A percentile compares a stretch with the other conserved stretches of the same genome.
Conservation (phyloP, 192 early-diverging fungal genomes). For the Backusella australiensis region DNA sequence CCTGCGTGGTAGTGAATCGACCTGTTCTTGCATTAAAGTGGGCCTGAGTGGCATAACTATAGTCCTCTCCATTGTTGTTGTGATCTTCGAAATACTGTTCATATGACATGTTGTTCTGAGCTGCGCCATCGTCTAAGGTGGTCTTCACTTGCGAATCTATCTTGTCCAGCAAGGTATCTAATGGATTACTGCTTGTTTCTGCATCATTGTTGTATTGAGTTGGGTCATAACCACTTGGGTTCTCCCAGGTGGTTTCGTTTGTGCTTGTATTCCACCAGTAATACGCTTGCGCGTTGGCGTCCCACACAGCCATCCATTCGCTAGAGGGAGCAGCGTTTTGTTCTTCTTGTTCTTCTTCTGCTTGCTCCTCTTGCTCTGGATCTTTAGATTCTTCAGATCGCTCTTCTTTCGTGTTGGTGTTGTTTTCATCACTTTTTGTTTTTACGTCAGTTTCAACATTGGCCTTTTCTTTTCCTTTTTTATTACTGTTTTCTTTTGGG, state of each 20-base stretch:
- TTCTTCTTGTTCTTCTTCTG: neutral
- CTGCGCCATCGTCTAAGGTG: conserved; percentile 23
- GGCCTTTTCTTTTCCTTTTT: neutral
- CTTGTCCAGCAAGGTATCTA: conserved; percentile 43
- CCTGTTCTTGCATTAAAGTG: conserved; percentile 47
- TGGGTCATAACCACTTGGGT: conserved; percentile 19
- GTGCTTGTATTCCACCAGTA: conserved; percentile 56
- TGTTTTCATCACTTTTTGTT: neutral
- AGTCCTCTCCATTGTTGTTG: neutral
- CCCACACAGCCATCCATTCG: conserved; percentile 44
- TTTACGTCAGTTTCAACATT: neutral
- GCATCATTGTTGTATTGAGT: neutral
- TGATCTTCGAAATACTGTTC: neutral
- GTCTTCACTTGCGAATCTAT: conserved; percentile 41
- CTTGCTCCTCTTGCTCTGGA: neutral
- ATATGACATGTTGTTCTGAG: neutral
- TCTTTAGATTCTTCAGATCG: neutral
- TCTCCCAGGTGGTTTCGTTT: conserved; percentile 49
- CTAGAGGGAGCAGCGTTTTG: neutral
- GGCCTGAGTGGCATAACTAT: conserved; percentile 24
- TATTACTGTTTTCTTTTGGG: neutral
- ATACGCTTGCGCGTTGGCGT: conserved; percentile 38
- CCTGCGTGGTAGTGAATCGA: conserved; percentile 26
- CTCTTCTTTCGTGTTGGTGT: neutral
- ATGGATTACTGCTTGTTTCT: conserved; percentile 16